phyloP scores from a whole-genome alignment of 2,329 filamentous ascomycete genomes.

The Aspergillus aculeatinus region DNA sequence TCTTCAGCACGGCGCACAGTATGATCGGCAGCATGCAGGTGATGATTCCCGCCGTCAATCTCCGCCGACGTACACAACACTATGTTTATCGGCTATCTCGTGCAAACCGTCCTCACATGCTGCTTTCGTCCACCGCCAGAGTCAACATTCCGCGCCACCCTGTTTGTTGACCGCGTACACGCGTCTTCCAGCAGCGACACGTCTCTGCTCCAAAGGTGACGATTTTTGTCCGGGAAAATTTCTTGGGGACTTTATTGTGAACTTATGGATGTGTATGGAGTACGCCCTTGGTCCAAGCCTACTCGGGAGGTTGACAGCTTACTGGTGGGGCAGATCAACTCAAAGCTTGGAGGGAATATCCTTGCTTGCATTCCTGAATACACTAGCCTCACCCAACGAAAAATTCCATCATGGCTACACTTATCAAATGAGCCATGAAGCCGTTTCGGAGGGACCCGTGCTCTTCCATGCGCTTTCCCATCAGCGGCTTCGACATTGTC shows the following conservation, averaged over 20 bases:
- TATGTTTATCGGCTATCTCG: not conserved
- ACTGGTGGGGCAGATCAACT: not conserved
- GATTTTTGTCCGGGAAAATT: too few relatives aligned
- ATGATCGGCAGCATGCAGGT: not conserved
- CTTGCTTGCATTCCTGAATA: too few relatives aligned
- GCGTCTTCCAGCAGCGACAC: not conserved
- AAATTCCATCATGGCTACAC: too few relatives aligned
- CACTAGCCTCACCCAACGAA: too few relatives aligned
- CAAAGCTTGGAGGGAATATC: too few relatives aligned
- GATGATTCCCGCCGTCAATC: not conserved
- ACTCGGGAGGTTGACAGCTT: not conserved
- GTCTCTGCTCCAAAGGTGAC: not conserved
- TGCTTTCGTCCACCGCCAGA: not conserved
- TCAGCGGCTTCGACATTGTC: constrained; percentile 10
- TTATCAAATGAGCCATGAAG: too few relatives aligned
- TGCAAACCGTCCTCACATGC: not conserved
- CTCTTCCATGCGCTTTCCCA: too few relatives aligned
- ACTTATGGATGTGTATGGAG: not conserved
- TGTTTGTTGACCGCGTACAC: not conserved
- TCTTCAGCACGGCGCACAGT: not conserved
- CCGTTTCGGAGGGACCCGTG: too few relatives aligned
- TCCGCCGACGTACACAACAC: too few relatives aligned
- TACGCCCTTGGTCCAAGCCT: not conserved
- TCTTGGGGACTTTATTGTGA: not conserved
- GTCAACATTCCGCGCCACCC: not conserved